These are phyloP conservation scores for Domatiomyces globalis DNA, from an alignment of 2,329 filamentous ascomycete genomes.

Conservation along the genomic window DNA sequence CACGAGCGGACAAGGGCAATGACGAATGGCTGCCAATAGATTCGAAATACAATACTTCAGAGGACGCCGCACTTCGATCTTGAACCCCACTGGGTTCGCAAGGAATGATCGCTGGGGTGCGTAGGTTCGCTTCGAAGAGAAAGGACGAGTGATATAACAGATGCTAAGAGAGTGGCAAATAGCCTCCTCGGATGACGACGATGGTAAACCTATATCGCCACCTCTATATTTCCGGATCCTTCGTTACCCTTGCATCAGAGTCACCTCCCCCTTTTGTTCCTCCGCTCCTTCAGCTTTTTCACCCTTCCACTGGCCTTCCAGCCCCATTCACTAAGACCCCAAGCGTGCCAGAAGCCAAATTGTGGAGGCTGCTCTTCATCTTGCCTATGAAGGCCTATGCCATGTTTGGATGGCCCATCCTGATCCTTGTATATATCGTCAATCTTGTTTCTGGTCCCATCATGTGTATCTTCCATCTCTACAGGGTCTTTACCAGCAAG, in stretches of 20 bases:
- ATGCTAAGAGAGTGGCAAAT: no score
- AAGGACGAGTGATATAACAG: no score
- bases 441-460: slow-evolving; percentile 6
- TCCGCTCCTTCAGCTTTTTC: slow-evolving; percentile 19
- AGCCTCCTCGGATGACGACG: no score
- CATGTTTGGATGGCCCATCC: slow-evolving; percentile 29
- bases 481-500: neutral
- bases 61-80: no score
- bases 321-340: slow-evolving; percentile 41
- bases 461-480: neutral
- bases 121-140: no score
- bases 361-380: slow-evolving; percentile 34
- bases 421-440: slow-evolving; percentile 18
- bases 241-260: neutral
- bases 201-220: no score
- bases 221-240: no score
- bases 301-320: slow-evolving; percentile 40
- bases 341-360: slow-evolving; percentile 39
- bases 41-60: no score
- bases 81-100: no score
- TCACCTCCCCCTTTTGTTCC: neutral
- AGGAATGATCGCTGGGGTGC: no score
- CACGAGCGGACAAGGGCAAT: no score
- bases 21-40: no score
- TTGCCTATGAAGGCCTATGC: slow-evolving; percentile 34